Base-by-base conservation (phyloP, 2,329 filamentous ascomycete species). In the Epichloe amarillans region DNA sequence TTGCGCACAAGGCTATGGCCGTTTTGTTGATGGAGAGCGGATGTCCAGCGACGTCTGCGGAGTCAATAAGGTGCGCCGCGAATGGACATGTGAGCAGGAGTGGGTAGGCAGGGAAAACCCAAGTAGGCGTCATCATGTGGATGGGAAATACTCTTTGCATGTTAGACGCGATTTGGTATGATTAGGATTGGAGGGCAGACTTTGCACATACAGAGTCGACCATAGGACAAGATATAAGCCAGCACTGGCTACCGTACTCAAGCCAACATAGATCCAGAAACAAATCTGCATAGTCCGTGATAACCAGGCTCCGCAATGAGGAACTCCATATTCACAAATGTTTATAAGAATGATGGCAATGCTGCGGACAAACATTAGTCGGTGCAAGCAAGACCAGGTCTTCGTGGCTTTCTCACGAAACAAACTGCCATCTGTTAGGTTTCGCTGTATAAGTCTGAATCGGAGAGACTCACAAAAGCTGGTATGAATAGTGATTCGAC, bases 51-150 rank as follows among this genome's bases (percentile, higher is more conserved):
- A 44, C 5, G 73, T 66, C 56, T 8, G 70, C 68, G 7, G 71
- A 67, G 43, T 64, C 60, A 53, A 80, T 73, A 33, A 80, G 67
- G 46, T 72, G 80, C 17, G 77, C 76, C 15, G 84, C 87, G 57
- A 89, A 81, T 0, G 87, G 84, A 0, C 84, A 87, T 21, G 84
- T 80, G 8, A 93, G 78, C 3, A 94, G 75, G 21, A 93, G 73
- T 0, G 88, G 86, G 56, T 94, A 94, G 0, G 84, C 86, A 0
- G 87, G 88, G 57, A 93, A 93, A 50, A 91, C 88, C 87, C 87
- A 93, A 17, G 88, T 81, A 0, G 87, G 87, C 0, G 87, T 93
- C 88, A 94, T 93, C 49, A 82, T 82, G 36, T 86, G 83, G 46
- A 93, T 86, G 0, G 88, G 74, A 46, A 75, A 75, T 26, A 70